Evolutionary conservation across 441 rosid genomes (phyloP).

Genomic region (Rhodomyrtus psidioides): DNA sequence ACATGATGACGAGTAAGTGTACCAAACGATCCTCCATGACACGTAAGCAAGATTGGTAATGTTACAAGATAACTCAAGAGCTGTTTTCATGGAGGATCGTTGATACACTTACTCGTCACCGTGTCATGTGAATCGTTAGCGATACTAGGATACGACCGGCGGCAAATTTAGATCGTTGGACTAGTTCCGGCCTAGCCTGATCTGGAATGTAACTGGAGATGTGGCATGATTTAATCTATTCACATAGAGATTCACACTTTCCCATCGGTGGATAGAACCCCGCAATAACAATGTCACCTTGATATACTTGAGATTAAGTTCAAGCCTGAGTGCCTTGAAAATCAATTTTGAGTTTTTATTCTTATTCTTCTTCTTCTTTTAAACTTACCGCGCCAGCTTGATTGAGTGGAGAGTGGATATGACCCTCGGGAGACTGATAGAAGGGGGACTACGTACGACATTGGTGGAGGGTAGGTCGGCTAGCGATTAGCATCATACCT

Average conservation of each 20-base stretch:
- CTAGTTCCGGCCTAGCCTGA: accelerated
- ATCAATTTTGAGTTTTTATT: background rate
- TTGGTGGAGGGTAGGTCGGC: background rate
- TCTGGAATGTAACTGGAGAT: background rate
- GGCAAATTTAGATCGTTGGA: background rate
- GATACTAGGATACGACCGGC: no score
- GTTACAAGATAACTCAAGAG: background rate
- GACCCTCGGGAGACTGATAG: background rate
- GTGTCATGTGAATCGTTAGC: no score
- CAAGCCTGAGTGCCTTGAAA: background rate
- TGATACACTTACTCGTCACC: no score
- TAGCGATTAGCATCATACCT: background rate
- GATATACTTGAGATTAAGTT: background rate
- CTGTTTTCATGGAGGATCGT: no score
- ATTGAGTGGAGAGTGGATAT: background rate
- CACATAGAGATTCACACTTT: background rate
- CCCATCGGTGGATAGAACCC: background rate
- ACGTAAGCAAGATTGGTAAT: background rate
- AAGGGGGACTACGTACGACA: background rate
- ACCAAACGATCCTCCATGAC: background rate
- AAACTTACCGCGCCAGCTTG: background rate
- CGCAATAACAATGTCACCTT: no score
- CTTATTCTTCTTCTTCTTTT: background rate
- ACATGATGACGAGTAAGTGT: background rate
- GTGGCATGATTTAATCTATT: background rate